Conservation (phyloP, 2,329 filamentous ascomycete genomes). For the Ophiocordyceps camponoti-floridani region DNA sequence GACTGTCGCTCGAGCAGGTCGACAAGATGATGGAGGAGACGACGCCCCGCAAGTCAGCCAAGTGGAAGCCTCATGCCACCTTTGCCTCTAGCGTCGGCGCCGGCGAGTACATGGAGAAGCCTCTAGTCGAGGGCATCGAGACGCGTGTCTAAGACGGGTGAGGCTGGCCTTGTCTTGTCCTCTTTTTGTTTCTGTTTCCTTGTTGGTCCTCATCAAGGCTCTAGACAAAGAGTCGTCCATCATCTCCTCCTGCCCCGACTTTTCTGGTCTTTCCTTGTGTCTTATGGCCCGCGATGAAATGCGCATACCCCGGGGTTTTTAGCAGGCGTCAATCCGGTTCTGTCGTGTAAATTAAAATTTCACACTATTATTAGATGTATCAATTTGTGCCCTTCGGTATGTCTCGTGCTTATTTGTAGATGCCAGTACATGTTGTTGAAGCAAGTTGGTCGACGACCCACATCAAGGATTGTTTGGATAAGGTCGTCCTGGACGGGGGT, state of each 20-base stretch:
- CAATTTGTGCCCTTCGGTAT: too few relatives aligned
- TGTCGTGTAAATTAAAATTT: too few relatives aligned
- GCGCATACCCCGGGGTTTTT: background rate
- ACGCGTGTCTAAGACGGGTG: background rate
- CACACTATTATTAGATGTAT: too few relatives aligned
- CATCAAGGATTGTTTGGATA: too few relatives aligned
- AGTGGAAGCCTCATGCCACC: slow-evolving; percentile 57
- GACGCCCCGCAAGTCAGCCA: slow-evolving; percentile 55
- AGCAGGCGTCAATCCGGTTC: background rate
- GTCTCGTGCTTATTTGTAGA: too few relatives aligned
- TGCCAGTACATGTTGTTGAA: too few relatives aligned
- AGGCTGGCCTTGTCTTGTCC: background rate
- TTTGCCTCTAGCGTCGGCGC: slow-evolving; percentile 33
- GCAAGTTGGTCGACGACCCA: too few relatives aligned
- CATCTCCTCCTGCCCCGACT: background rate
- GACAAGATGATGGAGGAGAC: slow-evolving; percentile 83
- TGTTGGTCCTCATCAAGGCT: background rate
- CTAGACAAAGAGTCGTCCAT: background rate
- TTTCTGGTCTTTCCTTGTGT: background rate
- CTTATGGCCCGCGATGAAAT: background rate
- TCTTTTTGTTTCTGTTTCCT: background rate
- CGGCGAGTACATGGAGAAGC: slow-evolving; percentile 14
- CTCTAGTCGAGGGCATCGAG: slow-evolving; percentile 9
- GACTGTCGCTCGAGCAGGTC: slow-evolving; percentile 61
- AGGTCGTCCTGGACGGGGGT: too few relatives aligned